Conservation (phyloP, 1,284 basidiomycete genomes). For the Marasmius oreades region DNA sequence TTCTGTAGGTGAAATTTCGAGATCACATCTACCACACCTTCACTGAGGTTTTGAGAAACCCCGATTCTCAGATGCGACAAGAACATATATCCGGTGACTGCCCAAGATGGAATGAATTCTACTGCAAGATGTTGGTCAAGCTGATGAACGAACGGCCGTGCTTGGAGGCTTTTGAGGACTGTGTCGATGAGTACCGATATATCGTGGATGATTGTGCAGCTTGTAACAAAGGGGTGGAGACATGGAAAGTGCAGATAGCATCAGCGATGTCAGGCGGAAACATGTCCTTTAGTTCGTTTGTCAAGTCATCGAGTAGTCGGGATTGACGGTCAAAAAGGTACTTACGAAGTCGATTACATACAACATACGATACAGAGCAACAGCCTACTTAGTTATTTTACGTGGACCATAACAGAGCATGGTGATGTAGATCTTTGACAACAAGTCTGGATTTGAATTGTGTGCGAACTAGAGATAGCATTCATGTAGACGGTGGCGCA, state of each 20-base stretch:
- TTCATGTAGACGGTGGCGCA: no score
- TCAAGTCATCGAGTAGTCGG: neutral
- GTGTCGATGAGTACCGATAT: neutral
- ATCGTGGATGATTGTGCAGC: neutral
- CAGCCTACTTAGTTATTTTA: no score
- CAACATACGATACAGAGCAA: no score
- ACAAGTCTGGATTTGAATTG: no score
- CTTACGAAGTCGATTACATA: no score
- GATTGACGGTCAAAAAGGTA: no score
- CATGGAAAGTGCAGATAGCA: neutral
- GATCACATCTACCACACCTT: conserved; percentile 1
- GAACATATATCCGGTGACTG: conserved; percentile 1
- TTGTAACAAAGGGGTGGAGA: conserved; percentile 1
- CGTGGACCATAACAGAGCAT: no score
- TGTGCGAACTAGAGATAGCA: no score
- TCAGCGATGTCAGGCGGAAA: neutral
- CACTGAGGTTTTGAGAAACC: neutral
- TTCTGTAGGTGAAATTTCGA: conserved; percentile 1
- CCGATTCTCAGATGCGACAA: neutral
- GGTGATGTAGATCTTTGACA: no score
- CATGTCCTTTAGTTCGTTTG: neutral
- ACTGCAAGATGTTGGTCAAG: neutral
- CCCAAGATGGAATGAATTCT: conserved; percentile 1
- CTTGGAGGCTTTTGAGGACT: conserved; percentile 1
- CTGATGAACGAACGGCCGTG: neutral